Evolutionary conservation across 2,329 filamentous ascomycete species (phyloP).

Genomic region (Arthroderma uncinatum): DNA sequence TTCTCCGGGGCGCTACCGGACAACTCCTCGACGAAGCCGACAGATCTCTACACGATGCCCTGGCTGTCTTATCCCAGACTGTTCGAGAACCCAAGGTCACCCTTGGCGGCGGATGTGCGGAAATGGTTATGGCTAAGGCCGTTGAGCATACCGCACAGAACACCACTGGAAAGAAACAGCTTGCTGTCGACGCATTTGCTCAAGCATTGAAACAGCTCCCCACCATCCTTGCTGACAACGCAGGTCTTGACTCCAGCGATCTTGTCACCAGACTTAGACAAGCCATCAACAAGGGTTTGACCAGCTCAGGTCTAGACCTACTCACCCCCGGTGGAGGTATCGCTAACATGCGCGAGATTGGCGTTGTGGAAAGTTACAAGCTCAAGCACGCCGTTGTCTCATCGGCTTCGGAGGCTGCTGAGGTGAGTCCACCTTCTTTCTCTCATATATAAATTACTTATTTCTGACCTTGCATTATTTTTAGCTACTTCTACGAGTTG

Average conservation of each 20-base stretch:
- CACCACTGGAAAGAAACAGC: conserved; percentile 90
- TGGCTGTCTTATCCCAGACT: conserved; percentile 93
- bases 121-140: conserved; percentile 99
- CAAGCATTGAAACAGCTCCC: conserved; percentile 82
- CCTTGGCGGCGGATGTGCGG: conserved; percentile 86
- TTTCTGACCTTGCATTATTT: conserved; percentile 14
- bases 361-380: conserved; percentile 97
- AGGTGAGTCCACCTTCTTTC: conserved; percentile 49
- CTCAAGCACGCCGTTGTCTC: conserved; percentile 96
- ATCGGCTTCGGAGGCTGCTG: conserved; percentile 88
- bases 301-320: conserved; percentile 81
- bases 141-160: conserved; percentile 89
- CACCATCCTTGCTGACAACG: conserved; percentile 94
- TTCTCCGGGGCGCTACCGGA: conserved; percentile 89
- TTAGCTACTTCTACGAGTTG: conserved; percentile 78
- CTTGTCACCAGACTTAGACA: conserved; percentile 84
- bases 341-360: conserved; percentile 87
- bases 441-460: not conserved
- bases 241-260: conserved; percentile 88
- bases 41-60: conserved; percentile 86
- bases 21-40: conserved; percentile 96
- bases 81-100: conserved; percentile 90
- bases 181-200: conserved; percentile 84
- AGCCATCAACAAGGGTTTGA: conserved; percentile 89
- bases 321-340: conserved; percentile 83